Conservation (phyloP, 208 protist genomes). For the Leishmania lainsoni region DNA sequence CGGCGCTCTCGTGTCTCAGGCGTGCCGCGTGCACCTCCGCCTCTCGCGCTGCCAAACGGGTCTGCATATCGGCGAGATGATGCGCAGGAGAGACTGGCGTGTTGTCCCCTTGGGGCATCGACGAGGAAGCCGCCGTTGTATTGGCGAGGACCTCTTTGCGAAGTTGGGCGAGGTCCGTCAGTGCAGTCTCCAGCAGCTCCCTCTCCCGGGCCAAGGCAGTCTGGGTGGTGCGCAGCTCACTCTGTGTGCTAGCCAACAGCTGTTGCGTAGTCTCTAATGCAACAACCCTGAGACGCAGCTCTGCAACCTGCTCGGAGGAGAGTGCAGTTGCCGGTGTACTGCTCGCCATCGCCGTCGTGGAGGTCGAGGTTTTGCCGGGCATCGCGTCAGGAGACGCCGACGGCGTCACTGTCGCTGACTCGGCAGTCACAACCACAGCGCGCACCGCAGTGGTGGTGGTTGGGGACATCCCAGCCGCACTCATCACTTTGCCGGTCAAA, state of each 20-base stretch:
- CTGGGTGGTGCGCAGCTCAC: slow-evolving; percentile 13
- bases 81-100: background rate
- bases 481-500: slow-evolving; percentile 23
- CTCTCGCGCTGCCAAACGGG: slow-evolving; percentile 8
- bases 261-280: slow-evolving; percentile 27
- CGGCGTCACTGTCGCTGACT: background rate
- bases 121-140: background rate
- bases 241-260: slow-evolving; percentile 19
- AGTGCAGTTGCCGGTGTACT: background rate
- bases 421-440: slow-evolving; percentile 3
- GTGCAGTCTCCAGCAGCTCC: slow-evolving; percentile 4
- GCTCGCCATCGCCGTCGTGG: slow-evolving; percentile 1
- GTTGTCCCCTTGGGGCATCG: background rate
- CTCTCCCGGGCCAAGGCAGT: slow-evolving; percentile 2
- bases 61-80: slow-evolving; percentile 19
- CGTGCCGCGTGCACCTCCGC: slow-evolving; percentile 3
- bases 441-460: background rate
- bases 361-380: background rate
- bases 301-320: slow-evolving; percentile 16
- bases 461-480: background rate
- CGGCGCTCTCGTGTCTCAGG: slow-evolving; percentile 16
- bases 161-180: slow-evolving; percentile 7
- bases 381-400: background rate
- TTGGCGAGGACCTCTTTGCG: slow-evolving; percentile 7
- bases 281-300: slow-evolving; percentile 19